Evolutionary conservation across 225 moss, liverwort and hornwort species (phyloP).

Genomic region (Polytrichum commune): DNA sequence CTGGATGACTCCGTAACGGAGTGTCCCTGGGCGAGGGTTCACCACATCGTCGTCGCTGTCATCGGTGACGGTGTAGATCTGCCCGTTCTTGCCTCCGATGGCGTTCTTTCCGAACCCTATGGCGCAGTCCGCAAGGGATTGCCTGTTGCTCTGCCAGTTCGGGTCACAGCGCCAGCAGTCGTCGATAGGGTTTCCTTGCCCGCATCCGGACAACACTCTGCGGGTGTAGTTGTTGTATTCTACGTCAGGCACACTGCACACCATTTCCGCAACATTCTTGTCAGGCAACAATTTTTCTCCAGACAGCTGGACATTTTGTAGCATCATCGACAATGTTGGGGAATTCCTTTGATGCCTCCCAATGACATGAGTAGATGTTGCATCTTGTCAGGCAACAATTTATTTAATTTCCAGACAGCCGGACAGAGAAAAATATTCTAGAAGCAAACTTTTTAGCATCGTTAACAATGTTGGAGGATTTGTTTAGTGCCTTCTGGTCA

Average conservation of each 20-base stretch:
- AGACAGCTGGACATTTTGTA: no score
- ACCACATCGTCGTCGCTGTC: slow-evolving; percentile 47
- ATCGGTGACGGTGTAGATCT: slow-evolving; percentile 46
- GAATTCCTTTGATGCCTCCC: no score
- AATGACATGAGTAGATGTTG: no score
- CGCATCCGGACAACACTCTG: slow-evolving; percentile 33
- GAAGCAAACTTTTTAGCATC: no score
- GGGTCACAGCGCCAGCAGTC: slow-evolving; percentile 57
- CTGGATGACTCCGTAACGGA: slow-evolving; percentile 52
- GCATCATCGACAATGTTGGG: no score
- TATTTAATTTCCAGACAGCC: no score
- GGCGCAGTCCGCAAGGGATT: slow-evolving; percentile 40
- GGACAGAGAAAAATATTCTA: no score
- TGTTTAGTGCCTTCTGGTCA: no score
- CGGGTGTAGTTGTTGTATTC: slow-evolving; percentile 32
- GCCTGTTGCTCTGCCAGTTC: slow-evolving; percentile 41
- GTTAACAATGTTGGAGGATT: no score
- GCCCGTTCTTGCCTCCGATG: slow-evolving; percentile 45
- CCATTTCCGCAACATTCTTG: neutral
- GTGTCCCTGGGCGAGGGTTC: slow-evolving; percentile 36
- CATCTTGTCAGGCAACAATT: no score
- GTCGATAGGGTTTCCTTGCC: slow-evolving; percentile 47
- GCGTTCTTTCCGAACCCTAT: slow-evolving; percentile 54
- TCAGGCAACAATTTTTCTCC: no score
- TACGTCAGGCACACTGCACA: slow-evolving; percentile 12